Evolutionary conservation across 371 early-diverging fungal species (phyloP).

Genomic region (Sporodiniella umbellata): DNA sequence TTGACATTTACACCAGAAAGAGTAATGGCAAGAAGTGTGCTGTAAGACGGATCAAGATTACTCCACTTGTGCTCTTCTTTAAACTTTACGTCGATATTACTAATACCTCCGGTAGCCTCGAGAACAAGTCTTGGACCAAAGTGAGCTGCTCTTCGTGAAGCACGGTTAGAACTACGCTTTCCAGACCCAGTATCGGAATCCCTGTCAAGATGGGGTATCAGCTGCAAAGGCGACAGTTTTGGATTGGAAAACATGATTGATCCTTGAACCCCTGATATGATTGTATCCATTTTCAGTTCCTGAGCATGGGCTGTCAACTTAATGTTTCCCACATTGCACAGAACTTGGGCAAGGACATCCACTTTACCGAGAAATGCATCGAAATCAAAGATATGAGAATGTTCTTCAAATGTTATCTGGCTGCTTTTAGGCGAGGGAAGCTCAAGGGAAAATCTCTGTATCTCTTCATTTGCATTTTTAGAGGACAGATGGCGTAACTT

Average conservation of each 20-base stretch:
- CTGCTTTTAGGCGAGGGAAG: slow-evolving; percentile 1
- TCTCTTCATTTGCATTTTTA: slow-evolving; percentile 18
- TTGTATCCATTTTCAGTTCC: slow-evolving; percentile 36
- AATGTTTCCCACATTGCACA: slow-evolving; percentile 35
- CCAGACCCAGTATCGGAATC: slow-evolving; percentile 52
- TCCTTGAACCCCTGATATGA: slow-evolving; percentile 33
- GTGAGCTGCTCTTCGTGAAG: slow-evolving; percentile 14
- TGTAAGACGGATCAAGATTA: not conserved
- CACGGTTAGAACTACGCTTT: slow-evolving; percentile 35
- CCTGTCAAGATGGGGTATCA: slow-evolving; percentile 22
- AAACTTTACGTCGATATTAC: slow-evolving; percentile 29
- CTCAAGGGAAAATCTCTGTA: slow-evolving; percentile 4
- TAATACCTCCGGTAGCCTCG: slow-evolving; percentile 42
- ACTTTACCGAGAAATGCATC: slow-evolving; percentile 26
- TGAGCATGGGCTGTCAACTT: slow-evolving; percentile 44
- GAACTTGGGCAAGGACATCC: slow-evolving; percentile 41
- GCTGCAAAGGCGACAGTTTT: slow-evolving; percentile 26
- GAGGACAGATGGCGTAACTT: slow-evolving; percentile 39
- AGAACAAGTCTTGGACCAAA: slow-evolving; percentile 36
- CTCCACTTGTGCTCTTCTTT: slow-evolving; percentile 22
- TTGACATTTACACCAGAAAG: slow-evolving; percentile 37
- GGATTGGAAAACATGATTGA: slow-evolving; percentile 50
- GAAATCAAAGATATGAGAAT: slow-evolving; percentile 16
- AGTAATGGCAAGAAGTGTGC: slow-evolving; percentile 30
- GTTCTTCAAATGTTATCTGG: not conserved